Evolutionary conservation across 768 basidiomycete species (phyloP).

Genomic region (Zangia roseola): DNA sequence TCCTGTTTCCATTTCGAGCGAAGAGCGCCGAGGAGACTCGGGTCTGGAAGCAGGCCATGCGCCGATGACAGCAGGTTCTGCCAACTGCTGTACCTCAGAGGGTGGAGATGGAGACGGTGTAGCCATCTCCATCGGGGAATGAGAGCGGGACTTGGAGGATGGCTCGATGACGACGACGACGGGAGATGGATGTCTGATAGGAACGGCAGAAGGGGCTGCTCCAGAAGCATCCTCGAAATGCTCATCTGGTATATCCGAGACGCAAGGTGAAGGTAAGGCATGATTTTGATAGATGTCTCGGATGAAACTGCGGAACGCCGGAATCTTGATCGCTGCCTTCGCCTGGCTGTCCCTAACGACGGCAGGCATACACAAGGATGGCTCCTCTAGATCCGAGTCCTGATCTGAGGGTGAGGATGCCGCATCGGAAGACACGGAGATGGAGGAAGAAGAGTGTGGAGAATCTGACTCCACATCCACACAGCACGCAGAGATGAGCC

Average conservation of each 20-base stretch:
- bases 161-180: conserved; percentile 13
- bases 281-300: conserved; percentile 24
- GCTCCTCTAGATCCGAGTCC: conserved; percentile 59
- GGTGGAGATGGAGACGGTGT: conserved; percentile 36
- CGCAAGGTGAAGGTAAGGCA: conserved; percentile 7
- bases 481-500: conserved; percentile 42
- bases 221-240: conserved; percentile 8
- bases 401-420: conserved; percentile 33
- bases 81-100: conserved; percentile 15
- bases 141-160: conserved; percentile 35
- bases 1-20: conserved; percentile 10
- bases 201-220: conserved; percentile 7
- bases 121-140: conserved; percentile 49
- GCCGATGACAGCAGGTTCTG: conserved; percentile 41
- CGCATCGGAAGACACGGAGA: conserved; percentile 37
- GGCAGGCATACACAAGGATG: conserved; percentile 21
- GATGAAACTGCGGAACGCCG: conserved; percentile 32
- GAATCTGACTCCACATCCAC: conserved; percentile 24
- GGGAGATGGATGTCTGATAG: conserved; percentile 15
- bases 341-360: conserved; percentile 14
- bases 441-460: conserved; percentile 37
- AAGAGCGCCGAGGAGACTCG: conserved; percentile 28
- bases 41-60: conserved; percentile 43
- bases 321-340: conserved; percentile 28
- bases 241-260: conserved; percentile 10